phyloP scores from a whole-genome alignment of 225 moss, liverwort and hornwort species.

The Neckera pumila region DNA sequence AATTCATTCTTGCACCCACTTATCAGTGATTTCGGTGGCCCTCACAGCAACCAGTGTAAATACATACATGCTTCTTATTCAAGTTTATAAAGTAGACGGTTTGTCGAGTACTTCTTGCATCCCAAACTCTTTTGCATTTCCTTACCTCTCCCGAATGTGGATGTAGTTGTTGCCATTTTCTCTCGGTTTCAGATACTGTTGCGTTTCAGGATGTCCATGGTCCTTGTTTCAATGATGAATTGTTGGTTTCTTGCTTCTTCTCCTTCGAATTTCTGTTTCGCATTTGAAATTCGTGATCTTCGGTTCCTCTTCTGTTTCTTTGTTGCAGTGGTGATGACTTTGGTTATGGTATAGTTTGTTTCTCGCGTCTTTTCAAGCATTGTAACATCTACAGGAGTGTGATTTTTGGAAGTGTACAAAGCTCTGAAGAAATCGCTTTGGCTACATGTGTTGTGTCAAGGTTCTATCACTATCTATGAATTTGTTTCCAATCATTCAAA shows the following conservation, averaged over 20 bases:
- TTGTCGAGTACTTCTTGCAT: not conserved
- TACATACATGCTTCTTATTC: not conserved
- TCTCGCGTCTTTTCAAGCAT: not conserved
- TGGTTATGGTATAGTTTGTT: not conserved
- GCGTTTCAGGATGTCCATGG: not conserved
- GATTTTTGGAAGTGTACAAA: not conserved
- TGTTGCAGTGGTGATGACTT: not conserved
- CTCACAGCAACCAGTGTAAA: constrained; percentile 10
- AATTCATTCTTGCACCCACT: constrained; percentile 51
- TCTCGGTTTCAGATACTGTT: not conserved
- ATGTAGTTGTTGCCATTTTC: not conserved
- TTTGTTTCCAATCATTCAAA: not conserved
- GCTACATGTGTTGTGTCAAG: not conserved
- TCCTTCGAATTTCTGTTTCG: not conserved
- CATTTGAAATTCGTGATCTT: not conserved
- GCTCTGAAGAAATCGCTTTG: not conserved
- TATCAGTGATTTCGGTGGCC: constrained; percentile 20
- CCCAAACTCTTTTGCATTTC: not conserved
- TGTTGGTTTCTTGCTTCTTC: not conserved
- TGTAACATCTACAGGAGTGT: not conserved
- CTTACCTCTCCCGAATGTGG: not conserved
- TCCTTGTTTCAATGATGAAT: not conserved
- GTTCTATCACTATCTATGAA: too few species aligned
- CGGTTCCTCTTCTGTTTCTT: not conserved
- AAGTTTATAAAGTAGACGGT: not conserved